phyloP scores from a whole-genome alignment of 345 rosid species.

The Anastatica hierochuntica region DNA sequence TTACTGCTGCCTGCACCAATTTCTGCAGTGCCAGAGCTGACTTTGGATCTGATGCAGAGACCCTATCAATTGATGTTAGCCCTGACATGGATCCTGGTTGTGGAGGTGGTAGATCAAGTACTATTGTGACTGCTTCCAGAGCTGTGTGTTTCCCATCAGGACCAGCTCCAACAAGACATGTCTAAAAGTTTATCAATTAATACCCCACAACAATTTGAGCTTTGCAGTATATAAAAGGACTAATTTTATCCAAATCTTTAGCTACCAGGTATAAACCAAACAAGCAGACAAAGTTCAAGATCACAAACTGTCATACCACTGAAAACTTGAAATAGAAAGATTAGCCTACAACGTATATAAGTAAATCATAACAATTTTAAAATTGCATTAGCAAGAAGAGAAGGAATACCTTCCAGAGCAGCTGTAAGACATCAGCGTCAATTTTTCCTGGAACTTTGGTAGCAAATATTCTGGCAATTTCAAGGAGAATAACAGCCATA shows the following conservation, averaged over 20 bases:
- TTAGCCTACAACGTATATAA: neutral
- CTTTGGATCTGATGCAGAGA: slow-evolving; percentile 97
- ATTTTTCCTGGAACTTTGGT: slow-evolving; percentile 99
- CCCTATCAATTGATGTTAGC: slow-evolving; percentile 77
- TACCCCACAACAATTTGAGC: neutral
- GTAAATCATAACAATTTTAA: neutral
- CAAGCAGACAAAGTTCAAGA: slow-evolving; percentile 13
- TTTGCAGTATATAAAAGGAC: no score
- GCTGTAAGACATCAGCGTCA: slow-evolving; percentile 94
- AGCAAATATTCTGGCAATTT: slow-evolving; percentile 98
- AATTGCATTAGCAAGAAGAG: slow-evolving; percentile 7
- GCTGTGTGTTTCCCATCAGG: slow-evolving; percentile 98
- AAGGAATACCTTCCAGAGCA: slow-evolving; percentile 95
- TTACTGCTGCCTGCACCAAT: slow-evolving; percentile 98
- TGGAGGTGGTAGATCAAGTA: slow-evolving; percentile 97
- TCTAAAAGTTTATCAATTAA: slow-evolving; percentile 35
- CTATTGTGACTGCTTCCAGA: slow-evolving; percentile 95
- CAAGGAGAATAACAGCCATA: slow-evolving; percentile 99
- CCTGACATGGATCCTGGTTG: slow-evolving; percentile 96
- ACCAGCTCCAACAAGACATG: slow-evolving; percentile 99
- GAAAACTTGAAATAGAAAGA: slow-evolving; percentile 4
- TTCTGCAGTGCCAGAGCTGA: slow-evolving; percentile 92
- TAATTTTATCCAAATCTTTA: no score
- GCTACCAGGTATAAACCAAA: neutral
- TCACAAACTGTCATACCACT: neutral